Base-by-base conservation (phyloP, 2,329 filamentous ascomycete genomes). In the Neoascochyta sp. region DNA sequence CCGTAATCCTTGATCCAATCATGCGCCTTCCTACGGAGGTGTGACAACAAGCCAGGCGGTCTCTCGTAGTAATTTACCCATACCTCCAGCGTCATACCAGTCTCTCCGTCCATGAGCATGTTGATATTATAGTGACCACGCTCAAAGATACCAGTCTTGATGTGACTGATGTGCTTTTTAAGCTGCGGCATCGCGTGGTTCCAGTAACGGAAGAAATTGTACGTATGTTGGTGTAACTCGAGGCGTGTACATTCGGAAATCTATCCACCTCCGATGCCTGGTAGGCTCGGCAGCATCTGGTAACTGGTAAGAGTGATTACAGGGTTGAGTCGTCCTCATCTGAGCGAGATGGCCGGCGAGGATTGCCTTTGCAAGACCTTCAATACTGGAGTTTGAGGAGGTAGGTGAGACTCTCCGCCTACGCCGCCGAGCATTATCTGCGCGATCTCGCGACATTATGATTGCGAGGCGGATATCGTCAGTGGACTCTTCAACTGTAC, bases 301-400 rank as follows among this genome's bases (percentile, higher is more conserved):
- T n/a, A n/a, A n/a, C n/a, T n/a, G n/a, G n/a, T n/a, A n/a, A n/a
- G n/a, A 8, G 10, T 29, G 14, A 9, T 17, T 7, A 29, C 20
- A 29, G 14, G 22, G 10, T n/a, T 23, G 5, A 9, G 17, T 14
- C 4, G 7, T 9, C 8, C 11, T 29, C 7, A 29, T n/a, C 16
- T 29, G n/a, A 24, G 27, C 16, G 18, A 29, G 27, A 29, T 29
- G n/a, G 13, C 27, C 7, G 15, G 16, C 15, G 14, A 29, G 27
- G 9, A 29, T 29, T 16, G 20, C 27, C 10, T 22, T 29, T 23
- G 21, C 24, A 18, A 29, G 27, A 6, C 16, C 14, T n/a, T 29
- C n/a, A 18, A 29, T 22, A 16, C 27, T 29, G 9, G 21, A 23
- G 20, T 18, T 24, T 29, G n/a, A 29, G n/a, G n/a, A 29, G 8